These are phyloP conservation scores for Trichomonas vaginalis DNA, from an alignment of 208 protist genomes.

Conservation along the genomic window DNA sequence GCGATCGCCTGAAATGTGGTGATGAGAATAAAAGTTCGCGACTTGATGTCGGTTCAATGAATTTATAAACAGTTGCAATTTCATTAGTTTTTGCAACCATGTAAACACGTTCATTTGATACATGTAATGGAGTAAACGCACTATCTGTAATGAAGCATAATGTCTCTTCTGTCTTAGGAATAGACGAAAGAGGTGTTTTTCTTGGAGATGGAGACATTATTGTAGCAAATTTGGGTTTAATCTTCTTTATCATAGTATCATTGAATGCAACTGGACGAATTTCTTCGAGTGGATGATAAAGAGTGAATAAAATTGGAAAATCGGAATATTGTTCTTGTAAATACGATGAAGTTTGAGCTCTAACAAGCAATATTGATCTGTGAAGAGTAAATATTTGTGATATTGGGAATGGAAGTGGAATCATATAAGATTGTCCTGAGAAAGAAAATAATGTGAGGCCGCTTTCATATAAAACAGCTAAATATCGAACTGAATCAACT, in stretches of 20 bases:
- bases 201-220: not conserved
- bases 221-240: not conserved
- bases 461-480: not conserved
- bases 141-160: not conserved
- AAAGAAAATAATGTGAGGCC: not conserved
- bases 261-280: not conserved
- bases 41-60: not conserved
- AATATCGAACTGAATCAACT: not conserved
- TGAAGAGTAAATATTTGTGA: not conserved
- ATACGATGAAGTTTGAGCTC: not conserved
- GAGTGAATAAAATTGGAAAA: not conserved
- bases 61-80: not conserved
- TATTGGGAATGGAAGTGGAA: slow-evolving; percentile 13
- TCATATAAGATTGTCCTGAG: not conserved
- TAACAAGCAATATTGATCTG: not conserved
- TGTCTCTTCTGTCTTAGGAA: not conserved
- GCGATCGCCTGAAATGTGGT: not conserved
- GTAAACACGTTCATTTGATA: not conserved
- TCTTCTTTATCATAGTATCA: not conserved
- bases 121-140: not conserved
- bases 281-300: slow-evolving; percentile 1
- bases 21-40: not conserved
- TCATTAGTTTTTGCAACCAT: not conserved
- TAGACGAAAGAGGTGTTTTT: not conserved
- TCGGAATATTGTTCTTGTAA: not conserved